These are phyloP conservation scores for Grosmannia huntii DNA, from an alignment of 2,329 filamentous ascomycete genomes.

Conservation along the genomic window DNA sequence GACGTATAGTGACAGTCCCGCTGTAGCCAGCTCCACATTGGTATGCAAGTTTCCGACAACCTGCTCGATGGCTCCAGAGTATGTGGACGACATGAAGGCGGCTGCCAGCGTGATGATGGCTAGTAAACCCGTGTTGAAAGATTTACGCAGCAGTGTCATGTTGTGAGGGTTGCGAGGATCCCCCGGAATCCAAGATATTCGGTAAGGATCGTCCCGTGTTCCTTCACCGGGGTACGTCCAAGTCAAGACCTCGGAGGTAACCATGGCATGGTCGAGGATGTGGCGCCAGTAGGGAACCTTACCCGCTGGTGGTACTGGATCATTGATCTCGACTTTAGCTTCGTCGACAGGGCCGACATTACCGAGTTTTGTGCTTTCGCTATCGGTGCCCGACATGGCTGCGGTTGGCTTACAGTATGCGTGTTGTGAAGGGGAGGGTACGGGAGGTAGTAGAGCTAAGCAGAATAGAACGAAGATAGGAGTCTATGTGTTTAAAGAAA, in stretches of 20 bases:
- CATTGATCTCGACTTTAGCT: background rate
- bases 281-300: conserved; percentile 1
- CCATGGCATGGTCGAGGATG: background rate
- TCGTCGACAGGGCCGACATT: background rate
- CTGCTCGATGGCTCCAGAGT: background rate
- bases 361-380: background rate
- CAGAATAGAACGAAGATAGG: too few relatives aligned
- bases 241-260: background rate
- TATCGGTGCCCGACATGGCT: background rate
- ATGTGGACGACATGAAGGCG: background rate
- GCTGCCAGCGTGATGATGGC: background rate
- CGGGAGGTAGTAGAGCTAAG: too few relatives aligned
- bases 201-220: conserved; percentile 1
- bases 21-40: conserved; percentile 1
- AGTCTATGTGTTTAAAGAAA: too few relatives aligned
- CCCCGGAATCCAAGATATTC: background rate
- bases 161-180: background rate
- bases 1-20: conserved; percentile 38
- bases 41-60: background rate
- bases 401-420: too few relatives aligned
- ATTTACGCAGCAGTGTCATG: background rate
- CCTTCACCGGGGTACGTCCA: background rate
- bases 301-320: background rate
- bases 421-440: too few relatives aligned
- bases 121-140: background rate